Percentiles rank a stretch among this genome's conserved stretches.
phyloP scores from a whole-genome alignment of 495 filamentous ascomycete genomes.

The Aspergillus panamensis region DNA sequence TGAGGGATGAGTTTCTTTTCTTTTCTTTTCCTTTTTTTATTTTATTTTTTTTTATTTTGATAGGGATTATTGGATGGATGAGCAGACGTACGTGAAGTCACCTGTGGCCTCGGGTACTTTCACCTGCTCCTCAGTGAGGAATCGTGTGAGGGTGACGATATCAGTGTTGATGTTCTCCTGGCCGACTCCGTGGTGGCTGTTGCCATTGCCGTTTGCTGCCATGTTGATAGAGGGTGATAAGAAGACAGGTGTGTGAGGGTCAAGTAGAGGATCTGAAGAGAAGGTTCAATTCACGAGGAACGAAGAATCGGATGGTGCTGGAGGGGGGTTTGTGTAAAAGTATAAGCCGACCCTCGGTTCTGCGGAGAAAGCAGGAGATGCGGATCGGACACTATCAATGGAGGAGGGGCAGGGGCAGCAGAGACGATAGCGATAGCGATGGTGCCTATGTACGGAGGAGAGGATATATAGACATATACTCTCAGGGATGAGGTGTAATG shows the following conservation, averaged over 20 bases:
- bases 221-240: slow-evolving; percentile 27
- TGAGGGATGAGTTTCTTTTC: neutral
- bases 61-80: neutral
- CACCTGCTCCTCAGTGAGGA: slow-evolving; percentile 90
- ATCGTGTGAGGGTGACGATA: slow-evolving; percentile 91
- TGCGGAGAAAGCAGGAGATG: slow-evolving; percentile 26
- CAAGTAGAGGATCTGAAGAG: neutral
- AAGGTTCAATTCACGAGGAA: slow-evolving; percentile 10
- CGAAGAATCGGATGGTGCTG: slow-evolving; percentile 9
- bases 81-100: slow-evolving; percentile 81
- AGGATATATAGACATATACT: no score
- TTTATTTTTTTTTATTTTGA: neutral
- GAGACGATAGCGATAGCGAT: neutral
- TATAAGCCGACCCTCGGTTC: slow-evolving; percentile 28
- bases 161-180: slow-evolving; percentile 87
- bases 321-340: slow-evolving; percentile 14
- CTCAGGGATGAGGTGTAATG: slow-evolving; percentile 3
- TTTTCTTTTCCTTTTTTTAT: neutral
- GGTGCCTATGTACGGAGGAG: no score
- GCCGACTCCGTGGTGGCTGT: slow-evolving; percentile 35
- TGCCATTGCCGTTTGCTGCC: slow-evolving; percentile 33
- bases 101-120: slow-evolving; percentile 94
- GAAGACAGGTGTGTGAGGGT: neutral
- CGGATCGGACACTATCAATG: neutral
- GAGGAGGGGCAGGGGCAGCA: neutral